Conservation (phyloP, 495 filamentous ascomycete species). For the Talaromyces wortmannii region DNA sequence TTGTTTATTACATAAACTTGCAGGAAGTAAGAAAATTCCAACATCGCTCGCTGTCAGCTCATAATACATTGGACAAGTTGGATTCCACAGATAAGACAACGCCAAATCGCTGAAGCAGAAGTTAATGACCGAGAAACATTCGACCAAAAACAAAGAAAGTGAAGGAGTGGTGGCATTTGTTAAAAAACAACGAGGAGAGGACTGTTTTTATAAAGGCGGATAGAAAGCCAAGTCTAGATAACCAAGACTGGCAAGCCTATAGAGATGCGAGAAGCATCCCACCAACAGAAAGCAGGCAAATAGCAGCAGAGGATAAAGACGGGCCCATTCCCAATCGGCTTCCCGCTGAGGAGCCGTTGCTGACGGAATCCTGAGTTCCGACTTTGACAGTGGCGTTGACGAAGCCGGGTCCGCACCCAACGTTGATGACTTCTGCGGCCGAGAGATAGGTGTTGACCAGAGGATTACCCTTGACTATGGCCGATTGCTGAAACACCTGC, state of each 20-base stretch:
- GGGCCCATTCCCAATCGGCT: not conserved
- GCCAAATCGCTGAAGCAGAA: not conserved
- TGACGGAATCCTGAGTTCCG: constrained; percentile 12
- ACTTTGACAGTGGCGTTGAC: constrained; percentile 51
- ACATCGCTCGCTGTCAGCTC: constrained; percentile 1
- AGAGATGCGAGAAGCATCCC: not conserved
- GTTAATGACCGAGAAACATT: not conserved
- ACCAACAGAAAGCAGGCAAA: not conserved
- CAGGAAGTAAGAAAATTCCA: not conserved
- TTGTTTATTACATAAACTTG: too few relatives aligned
- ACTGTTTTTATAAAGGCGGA: not conserved
- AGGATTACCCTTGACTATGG: constrained; percentile 49
- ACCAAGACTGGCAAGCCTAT: not conserved
- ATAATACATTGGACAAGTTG: not conserved
- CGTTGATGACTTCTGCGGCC: constrained; percentile 60
- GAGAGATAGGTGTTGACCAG: constrained; percentile 52
- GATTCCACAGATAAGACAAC: not conserved
- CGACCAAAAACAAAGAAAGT: not conserved
- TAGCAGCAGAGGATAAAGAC: not conserved
- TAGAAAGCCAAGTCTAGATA: not conserved
- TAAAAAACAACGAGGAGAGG: not conserved
- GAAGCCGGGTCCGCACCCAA: constrained; percentile 56
- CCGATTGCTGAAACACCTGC: constrained; percentile 56
- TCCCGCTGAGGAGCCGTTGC: not conserved
- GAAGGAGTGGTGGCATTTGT: too few relatives aligned